Evolutionary conservation across 805 yeast species (phyloP).

Genomic region (Barnettozyma sucrosica): DNA sequence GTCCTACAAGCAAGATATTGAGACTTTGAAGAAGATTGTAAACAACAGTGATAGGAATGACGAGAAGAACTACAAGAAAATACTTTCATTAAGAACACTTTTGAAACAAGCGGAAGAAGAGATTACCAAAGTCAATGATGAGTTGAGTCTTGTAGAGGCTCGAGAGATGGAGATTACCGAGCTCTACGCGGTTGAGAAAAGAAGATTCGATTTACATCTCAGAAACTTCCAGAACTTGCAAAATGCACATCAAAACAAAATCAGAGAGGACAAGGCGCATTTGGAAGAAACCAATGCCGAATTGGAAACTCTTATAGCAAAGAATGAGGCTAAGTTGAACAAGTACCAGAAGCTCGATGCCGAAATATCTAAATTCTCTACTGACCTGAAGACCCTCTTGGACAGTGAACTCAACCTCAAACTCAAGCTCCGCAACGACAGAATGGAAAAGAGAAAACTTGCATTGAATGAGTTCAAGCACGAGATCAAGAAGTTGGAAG

Average conservation of each 20-base stretch:
- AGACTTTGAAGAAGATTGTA: constrained; percentile 41
- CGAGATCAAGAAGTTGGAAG: constrained; percentile 22
- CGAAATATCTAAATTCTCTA: constrained; percentile 14
- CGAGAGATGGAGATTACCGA: constrained; percentile 35
- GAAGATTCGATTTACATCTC: constrained; percentile 32
- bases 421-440: constrained; percentile 15
- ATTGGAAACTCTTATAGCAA: constrained; percentile 25
- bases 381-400: constrained; percentile 16
- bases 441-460: constrained; percentile 18
- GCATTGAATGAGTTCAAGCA: constrained; percentile 23
- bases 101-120: constrained; percentile 25
- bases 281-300: constrained; percentile 27
- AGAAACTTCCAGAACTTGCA: constrained; percentile 30
- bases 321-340: constrained; percentile 29
- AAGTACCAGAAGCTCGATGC: constrained; percentile 27
- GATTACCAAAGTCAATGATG: constrained; percentile 17
- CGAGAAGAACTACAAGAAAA: constrained; percentile 36
- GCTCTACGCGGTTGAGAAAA: constrained; percentile 31
- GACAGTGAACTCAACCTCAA: constrained; percentile 13
- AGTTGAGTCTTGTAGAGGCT: constrained; percentile 12
- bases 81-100: constrained; percentile 16
- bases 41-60: constrained; percentile 47
- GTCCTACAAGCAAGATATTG: constrained; percentile 51
- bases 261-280: constrained; percentile 20
- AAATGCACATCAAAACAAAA: constrained; percentile 23